Conservation (phyloP, 805 yeast species). For the Phaffomyces opuntiae region DNA sequence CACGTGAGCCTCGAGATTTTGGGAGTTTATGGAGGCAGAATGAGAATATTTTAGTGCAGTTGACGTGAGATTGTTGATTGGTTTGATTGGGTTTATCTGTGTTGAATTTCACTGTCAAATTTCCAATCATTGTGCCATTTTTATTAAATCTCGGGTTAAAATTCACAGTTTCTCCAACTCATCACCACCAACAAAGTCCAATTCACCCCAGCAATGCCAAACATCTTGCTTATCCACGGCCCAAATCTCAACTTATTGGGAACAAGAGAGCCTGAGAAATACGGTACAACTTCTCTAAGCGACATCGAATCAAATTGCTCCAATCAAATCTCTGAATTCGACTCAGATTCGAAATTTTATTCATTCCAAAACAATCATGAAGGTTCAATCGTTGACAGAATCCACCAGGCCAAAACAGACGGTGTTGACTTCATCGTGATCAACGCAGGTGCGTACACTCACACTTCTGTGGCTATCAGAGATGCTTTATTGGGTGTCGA, state of each 20-base stretch:
- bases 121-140: too few species aligned
- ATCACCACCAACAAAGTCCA: not conserved
- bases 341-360: constrained; percentile 26
- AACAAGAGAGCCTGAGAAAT: constrained; percentile 42
- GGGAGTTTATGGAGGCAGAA: not conserved
- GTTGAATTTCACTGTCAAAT: too few species aligned
- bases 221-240: constrained; percentile 40
- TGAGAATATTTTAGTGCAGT: not conserved
- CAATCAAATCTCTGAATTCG: constrained; percentile 14
- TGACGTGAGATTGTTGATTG: too few species aligned
- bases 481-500: constrained; percentile 43
- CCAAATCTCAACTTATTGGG: constrained; percentile 46
- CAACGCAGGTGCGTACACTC: constrained; percentile 48
- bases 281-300: constrained; percentile 38
- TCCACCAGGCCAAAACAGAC: constrained; percentile 35
- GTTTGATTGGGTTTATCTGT: too few species aligned
- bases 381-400: constrained; percentile 40
- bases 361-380: constrained; percentile 39
- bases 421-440: constrained; percentile 37
- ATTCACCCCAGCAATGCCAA: constrained; percentile 5
- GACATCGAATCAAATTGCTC: constrained; percentile 36
- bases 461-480: constrained; percentile 43
- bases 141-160: too few species aligned
- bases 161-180: not conserved
- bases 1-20: too few species aligned